These are phyloP conservation scores for Lepidium didymum DNA, from an alignment of 345 rosid genomes.

Conservation along the genomic window DNA sequence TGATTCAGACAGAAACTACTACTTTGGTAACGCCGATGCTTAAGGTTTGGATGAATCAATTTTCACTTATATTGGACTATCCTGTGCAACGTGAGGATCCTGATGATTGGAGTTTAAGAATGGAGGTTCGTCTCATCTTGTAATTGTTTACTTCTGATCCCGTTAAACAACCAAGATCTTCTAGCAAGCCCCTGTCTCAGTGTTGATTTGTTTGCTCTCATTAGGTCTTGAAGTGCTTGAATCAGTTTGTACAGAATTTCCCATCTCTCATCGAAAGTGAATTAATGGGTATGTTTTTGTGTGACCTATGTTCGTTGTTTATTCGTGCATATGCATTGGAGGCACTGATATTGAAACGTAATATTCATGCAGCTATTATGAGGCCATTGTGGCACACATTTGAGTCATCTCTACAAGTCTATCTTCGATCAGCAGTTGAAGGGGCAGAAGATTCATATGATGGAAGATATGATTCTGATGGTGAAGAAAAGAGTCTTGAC, in stretches of 20 bases:
- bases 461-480: conserved; percentile 91
- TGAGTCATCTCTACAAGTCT: conserved; percentile 67
- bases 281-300: conserved; percentile 50
- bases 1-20: conserved; percentile 63
- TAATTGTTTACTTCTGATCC: background rate
- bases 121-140: conserved; percentile 57
- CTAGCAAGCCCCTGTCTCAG: background rate
- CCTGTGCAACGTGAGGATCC: conserved; percentile 86
- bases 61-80: conserved; percentile 51
- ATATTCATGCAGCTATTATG: conserved; percentile 53
- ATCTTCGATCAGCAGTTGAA: conserved; percentile 61
- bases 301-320: background rate
- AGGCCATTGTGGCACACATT: conserved; percentile 90
- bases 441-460: conserved; percentile 69
- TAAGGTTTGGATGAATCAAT: conserved; percentile 70
- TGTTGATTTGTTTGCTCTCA: background rate
- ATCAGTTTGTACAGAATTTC: conserved; percentile 85
- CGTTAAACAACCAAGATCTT: background rate
- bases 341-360: conserved; percentile 4
- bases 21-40: conserved; percentile 54
- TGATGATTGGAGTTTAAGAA: conserved; percentile 87
- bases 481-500: conserved; percentile 87
- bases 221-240: conserved; percentile 88
- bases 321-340: background rate
- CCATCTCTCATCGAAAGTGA: conserved; percentile 58